phyloP scores from a whole-genome alignment of 1,284 basidiomycete species.

The Rhodotorula sp. region DNA sequence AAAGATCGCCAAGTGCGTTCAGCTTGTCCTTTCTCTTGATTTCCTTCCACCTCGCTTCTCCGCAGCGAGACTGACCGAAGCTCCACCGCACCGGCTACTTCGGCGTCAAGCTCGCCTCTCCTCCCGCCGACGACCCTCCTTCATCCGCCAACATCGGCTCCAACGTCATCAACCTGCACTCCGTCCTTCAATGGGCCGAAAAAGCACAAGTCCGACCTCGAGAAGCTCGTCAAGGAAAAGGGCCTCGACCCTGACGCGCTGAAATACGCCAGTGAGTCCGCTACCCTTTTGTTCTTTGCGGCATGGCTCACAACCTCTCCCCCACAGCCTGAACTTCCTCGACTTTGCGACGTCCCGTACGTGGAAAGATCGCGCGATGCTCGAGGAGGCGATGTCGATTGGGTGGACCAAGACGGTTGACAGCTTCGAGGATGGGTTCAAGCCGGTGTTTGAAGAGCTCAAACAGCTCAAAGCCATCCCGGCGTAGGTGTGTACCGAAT shows the following conservation, averaged over 20 bases:
- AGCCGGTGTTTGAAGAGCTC: conserved; percentile 7
- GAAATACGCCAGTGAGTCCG: conserved; percentile 4
- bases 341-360: conserved; percentile 7
- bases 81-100: not conserved
- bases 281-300: too few relatives aligned
- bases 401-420: conserved; percentile 2
- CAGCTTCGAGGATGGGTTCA: conserved; percentile 1
- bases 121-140: not conserved
- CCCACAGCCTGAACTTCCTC: conserved; percentile 12
- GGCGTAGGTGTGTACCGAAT: not conserved
- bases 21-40: not conserved
- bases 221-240: not conserved
- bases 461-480: conserved; percentile 4
- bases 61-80: not conserved
- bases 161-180: not conserved
- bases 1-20: conserved; percentile 2
- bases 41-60: not conserved
- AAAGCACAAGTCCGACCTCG: not conserved
- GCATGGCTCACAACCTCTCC: too few relatives aligned
- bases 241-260: not conserved
- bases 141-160: not conserved
- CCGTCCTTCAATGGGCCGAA: not conserved
- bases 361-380: conserved; percentile 3
- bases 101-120: not conserved
- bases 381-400: conserved; percentile 6